These are phyloP conservation scores for Sporodiniella umbellata DNA, from an alignment of 371 early-diverging fungal genomes.

Conservation along the genomic window DNA sequence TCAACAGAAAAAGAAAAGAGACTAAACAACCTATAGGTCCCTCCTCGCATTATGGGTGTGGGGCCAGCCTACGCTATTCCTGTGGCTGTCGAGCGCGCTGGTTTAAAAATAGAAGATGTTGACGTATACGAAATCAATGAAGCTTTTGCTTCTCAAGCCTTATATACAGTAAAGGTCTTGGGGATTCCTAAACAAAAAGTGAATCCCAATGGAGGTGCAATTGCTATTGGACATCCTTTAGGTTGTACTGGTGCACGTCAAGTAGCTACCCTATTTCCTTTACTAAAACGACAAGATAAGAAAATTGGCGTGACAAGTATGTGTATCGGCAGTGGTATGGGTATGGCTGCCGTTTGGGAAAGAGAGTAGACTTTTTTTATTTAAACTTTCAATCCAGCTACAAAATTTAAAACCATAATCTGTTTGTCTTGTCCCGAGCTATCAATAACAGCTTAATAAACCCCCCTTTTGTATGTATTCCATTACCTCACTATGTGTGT, in stretches of 20 bases:
- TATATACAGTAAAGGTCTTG: slow-evolving; percentile 88
- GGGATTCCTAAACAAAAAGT: slow-evolving; percentile 85
- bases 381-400: background rate
- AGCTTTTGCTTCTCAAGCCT: slow-evolving; percentile 98
- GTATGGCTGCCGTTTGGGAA: slow-evolving; percentile 92
- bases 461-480: too few relatives aligned
- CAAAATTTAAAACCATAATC: background rate
- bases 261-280: slow-evolving; percentile 91
- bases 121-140: slow-evolving; percentile 90
- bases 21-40: too few relatives aligned
- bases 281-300: slow-evolving; percentile 85
- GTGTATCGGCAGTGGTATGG: slow-evolving; percentile 98
- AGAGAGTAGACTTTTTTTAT: slow-evolving; percentile 27
- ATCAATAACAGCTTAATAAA: background rate
- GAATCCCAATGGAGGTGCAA: slow-evolving; percentile 98
- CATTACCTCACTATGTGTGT: slow-evolving; percentile 67
- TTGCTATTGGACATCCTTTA: slow-evolving; percentile 60
- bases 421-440: background rate
- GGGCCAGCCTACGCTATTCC: slow-evolving; percentile 98
- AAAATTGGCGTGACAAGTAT: slow-evolving; percentile 87
- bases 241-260: slow-evolving; percentile 97
- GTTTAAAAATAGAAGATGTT: slow-evolving; percentile 78
- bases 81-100: slow-evolving; percentile 80
- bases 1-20: too few relatives aligned
- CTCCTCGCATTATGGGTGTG: slow-evolving; percentile 93